A percentile compares a stretch with the other conserved stretches of the same genome.
Evolutionary conservation across 1,284 basidiomycete genomes (phyloP).

Genomic region (Stygiomarasmius scandens): DNA sequence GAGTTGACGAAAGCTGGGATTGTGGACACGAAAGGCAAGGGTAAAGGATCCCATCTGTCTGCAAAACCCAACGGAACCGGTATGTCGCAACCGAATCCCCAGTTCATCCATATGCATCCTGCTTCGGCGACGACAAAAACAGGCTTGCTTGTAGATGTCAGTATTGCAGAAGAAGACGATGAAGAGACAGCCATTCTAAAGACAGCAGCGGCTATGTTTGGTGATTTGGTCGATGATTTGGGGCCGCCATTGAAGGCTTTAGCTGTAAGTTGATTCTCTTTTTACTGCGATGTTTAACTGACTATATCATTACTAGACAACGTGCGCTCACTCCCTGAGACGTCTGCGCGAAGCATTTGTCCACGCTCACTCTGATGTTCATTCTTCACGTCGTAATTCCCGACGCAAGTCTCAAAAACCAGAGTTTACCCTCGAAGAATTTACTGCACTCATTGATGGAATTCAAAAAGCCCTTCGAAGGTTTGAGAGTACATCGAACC

Average conservation of each 20-base stretch:
- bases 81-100: too few relatives aligned
- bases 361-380: constrained; percentile 30
- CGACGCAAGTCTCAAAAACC: constrained; percentile 23
- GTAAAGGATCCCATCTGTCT: too few relatives aligned
- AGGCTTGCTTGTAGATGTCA: constrained; percentile 14
- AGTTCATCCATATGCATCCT: neutral
- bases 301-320: constrained; percentile 43
- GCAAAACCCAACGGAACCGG: too few relatives aligned
- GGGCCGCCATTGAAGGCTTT: constrained; percentile 78
- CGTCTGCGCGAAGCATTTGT: constrained; percentile 68
- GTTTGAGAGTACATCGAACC: constrained; percentile 83
- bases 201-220: constrained; percentile 78
- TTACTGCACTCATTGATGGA: constrained; percentile 61
- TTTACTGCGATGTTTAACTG: neutral
- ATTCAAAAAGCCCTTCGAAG: constrained; percentile 71
- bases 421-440: constrained; percentile 54
- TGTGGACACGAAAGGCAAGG: constrained; percentile 48
- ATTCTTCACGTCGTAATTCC: constrained; percentile 19
- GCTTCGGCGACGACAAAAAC: neutral
- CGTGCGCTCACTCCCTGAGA: constrained; percentile 61
- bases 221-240: constrained; percentile 80
- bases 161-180: constrained; percentile 40
- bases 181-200: constrained; percentile 62
- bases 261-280: constrained; percentile 54
- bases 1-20: constrained; percentile 73